Base-by-base conservation (phyloP, 2,329 filamentous ascomycete genomes). In the Fusarium proliferatum region DNA sequence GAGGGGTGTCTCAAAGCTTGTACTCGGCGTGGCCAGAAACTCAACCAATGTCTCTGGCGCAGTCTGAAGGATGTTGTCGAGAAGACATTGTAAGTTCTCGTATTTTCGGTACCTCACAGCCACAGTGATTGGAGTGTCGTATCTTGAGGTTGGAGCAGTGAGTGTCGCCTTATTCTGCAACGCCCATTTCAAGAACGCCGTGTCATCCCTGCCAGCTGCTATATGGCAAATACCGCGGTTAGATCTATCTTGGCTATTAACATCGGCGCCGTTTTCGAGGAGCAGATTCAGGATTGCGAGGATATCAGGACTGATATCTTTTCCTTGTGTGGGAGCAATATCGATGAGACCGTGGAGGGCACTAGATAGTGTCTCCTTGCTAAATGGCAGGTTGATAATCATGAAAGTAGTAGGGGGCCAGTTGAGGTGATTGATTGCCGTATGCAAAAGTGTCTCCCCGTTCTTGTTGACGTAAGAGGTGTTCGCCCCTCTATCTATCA, bases 331-430 rank as follows among this genome's bases (percentile, higher is more conserved):
- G 23, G 30, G 48, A 51, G 48, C n/a, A 8, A 15, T 16, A 0
- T 19, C 1, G 0, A 51, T 5, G 0, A 51, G 8, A 7, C 0
- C 2, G 8, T 26, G 48, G 2, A 52, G 48, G 10, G 30, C 30
- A 6, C 30, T 52, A 6, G 9, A 15, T 1, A 52, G 5, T 36
- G 15, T 26, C 2, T 19, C n/a, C 0, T 26, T 4, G 3, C 4
- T 19, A 7, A 15, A 19, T 1, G n/a, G 2, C 0, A 52, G 0
- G 15, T 1, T 52, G 0, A 3, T 2, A 5, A 52, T 4, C 8
- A 52, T 5, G 3, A 26, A 52, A 3, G 9, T 3, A 2, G 30
- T 4, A 3, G 48, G n/a, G 1, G 11, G 0, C 48, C 48, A 52
- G 2, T 52, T 52, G 16, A 36, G 9, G 13, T 23, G 16, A 7